phyloP scores from a whole-genome alignment of 2,329 filamentous ascomycete species.

The Thelonectria blattea region DNA sequence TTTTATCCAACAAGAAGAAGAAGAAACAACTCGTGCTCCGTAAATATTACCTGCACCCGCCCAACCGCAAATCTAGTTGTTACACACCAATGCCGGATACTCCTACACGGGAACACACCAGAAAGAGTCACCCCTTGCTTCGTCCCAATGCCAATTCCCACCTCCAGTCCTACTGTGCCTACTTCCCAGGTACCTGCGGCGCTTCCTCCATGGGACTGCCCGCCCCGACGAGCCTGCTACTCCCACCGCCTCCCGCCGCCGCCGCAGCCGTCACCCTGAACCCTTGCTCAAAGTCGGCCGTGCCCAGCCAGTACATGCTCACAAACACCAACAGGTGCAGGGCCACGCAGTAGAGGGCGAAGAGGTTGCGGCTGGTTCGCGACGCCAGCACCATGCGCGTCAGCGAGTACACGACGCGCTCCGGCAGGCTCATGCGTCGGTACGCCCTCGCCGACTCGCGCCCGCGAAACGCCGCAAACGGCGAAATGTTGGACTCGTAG shows the following conservation, averaged over 20 bases:
- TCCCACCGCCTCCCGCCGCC: slow-evolving; percentile 46
- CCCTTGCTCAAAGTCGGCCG: slow-evolving; percentile 68
- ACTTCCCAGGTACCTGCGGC: slow-evolving; percentile 35
- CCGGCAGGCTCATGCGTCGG: slow-evolving; percentile 89
- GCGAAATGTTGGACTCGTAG: slow-evolving; percentile 94
- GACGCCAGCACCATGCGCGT: slow-evolving; percentile 91
- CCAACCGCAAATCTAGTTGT: slow-evolving; percentile 4
- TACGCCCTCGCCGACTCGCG: slow-evolving; percentile 90
- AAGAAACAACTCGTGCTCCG: slow-evolving; percentile 4
- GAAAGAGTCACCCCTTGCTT: not conserved
- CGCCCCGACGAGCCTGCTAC: slow-evolving; percentile 30
- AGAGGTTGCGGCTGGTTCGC: slow-evolving; percentile 88
- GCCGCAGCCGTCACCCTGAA: slow-evolving; percentile 56
- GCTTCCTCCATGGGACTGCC: slow-evolving; percentile 38
- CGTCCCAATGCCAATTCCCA: slow-evolving; percentile 6
- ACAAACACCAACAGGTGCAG: slow-evolving; percentile 88
- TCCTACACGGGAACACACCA: slow-evolving; percentile 17
- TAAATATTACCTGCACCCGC: not conserved
- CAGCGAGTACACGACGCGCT: slow-evolving; percentile 87
- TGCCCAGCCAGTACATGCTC: slow-evolving; percentile 84
- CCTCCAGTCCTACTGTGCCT: slow-evolving; percentile 9
- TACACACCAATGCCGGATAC: not conserved
- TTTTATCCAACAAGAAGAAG: slow-evolving; percentile 19
- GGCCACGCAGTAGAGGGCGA: slow-evolving; percentile 88
- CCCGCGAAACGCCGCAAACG: slow-evolving; percentile 95